Conservation (phyloP, 2,329 filamentous ascomycete species). For the Ophiostoma sp. region DNA sequence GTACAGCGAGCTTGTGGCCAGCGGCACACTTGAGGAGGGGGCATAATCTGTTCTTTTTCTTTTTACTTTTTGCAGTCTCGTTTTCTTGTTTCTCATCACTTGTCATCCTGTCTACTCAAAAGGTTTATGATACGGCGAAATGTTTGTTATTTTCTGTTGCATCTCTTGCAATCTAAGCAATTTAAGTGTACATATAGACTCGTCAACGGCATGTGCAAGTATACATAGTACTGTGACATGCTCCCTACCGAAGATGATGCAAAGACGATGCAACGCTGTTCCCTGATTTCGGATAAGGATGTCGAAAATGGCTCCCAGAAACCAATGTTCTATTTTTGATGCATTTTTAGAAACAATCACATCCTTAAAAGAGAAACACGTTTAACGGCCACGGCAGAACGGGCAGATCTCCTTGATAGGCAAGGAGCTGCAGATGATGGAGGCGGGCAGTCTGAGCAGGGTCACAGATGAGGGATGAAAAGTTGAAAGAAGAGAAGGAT, state of each 20-base stretch:
- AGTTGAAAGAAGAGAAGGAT: not conserved
- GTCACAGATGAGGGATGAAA: not conserved
- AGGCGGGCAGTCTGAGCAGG: not conserved
- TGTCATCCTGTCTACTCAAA: not conserved
- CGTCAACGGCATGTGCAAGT: not conserved
- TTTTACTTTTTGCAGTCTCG: not conserved
- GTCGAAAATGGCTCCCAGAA: no score
- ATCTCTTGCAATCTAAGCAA: not conserved
- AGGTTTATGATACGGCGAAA: not conserved
- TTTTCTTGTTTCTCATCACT: not conserved
- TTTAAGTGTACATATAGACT: not conserved
- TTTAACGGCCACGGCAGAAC: not conserved
- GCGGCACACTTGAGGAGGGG: constrained; percentile 67
- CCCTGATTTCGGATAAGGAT: not conserved
- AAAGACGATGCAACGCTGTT: not conserved
- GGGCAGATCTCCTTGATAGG: not conserved
- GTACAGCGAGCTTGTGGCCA: constrained; percentile 81
- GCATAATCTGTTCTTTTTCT: constrained; percentile 1
- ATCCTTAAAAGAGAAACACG: not conserved
- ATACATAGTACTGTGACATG: no score
- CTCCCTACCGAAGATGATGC: no score
- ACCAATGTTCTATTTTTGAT: no score
- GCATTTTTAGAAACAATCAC: no score
- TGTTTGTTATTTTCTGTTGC: not conserved
- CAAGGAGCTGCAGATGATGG: not conserved